Percentiles rank a stretch among this genome's conserved stretches.
phyloP scores from a whole-genome alignment of 2,329 filamentous ascomycete genomes.

The Immersiporthe knoxdaviesiana region DNA sequence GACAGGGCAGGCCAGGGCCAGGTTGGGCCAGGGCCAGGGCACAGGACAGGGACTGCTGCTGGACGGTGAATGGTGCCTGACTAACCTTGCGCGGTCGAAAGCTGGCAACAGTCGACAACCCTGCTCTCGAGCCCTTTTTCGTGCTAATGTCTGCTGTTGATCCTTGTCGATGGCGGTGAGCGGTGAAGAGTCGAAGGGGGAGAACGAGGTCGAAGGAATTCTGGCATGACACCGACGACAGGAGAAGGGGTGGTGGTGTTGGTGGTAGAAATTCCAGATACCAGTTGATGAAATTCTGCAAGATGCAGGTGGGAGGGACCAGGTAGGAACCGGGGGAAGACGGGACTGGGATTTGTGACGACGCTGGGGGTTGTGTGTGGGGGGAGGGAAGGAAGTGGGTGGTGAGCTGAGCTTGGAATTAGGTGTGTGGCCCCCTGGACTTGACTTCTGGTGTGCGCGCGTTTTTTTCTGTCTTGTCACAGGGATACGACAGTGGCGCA shows the following conservation, averaged over 20 bases:
- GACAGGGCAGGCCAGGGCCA: conserved; percentile 10
- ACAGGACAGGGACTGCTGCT: conserved; percentile 10
- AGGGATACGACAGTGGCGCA: conserved; percentile 1
- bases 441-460: background rate
- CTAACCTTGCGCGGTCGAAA: background rate
- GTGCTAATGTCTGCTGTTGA: background rate
- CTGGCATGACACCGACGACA: background rate
- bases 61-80: background rate
- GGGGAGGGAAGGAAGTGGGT: background rate
- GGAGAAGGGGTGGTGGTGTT: background rate
- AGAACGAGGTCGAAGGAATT: background rate
- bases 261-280: background rate
- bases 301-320: background rate
- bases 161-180: background rate
- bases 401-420: background rate
- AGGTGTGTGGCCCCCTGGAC: background rate
- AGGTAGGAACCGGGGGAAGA: conserved; percentile 8
- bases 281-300: conserved; percentile 10
- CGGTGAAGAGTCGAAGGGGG: background rate
- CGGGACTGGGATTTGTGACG: conserved; percentile 7
- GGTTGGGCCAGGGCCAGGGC: conserved; percentile 1
- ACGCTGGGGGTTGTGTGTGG: background rate
- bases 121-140: background rate
- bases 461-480: conserved; percentile 6
- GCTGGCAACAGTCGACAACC: background rate